Evolutionary conservation across 73 alveolate genomes (phyloP).

Genomic region (Paramecium caudatum): DNA sequence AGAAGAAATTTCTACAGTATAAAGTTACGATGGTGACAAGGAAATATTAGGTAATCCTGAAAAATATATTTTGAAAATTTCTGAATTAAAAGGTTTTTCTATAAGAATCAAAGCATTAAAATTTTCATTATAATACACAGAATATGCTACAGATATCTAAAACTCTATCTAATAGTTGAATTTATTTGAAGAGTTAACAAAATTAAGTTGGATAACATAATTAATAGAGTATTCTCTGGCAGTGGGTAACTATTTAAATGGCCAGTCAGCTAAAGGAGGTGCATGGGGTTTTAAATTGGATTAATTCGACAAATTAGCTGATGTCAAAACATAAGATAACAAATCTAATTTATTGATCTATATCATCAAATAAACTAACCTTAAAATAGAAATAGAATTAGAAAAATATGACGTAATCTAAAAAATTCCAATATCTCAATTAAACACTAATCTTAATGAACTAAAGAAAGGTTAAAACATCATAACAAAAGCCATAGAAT

Average conservation of each 20-base stretch:
- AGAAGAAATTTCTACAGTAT: constrained; percentile 74
- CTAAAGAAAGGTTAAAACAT: constrained; percentile 45
- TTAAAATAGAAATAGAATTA: constrained; percentile 74
- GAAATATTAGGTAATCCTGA: constrained; percentile 83
- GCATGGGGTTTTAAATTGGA: constrained; percentile 88
- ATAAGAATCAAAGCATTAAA: constrained; percentile 83
- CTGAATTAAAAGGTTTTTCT: constrained; percentile 78
- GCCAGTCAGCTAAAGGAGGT: constrained; percentile 90
- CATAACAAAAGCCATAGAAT: constrained; percentile 73
- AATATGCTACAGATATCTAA: constrained; percentile 78
- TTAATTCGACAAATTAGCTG: constrained; percentile 82
- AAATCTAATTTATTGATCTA: constrained; percentile 83
- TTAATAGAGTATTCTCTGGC: constrained; percentile 84
- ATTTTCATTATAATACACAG: constrained; percentile 79
- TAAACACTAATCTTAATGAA: constrained; percentile 73
- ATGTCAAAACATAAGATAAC: constrained; percentile 84
- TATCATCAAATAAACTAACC: constrained; percentile 73
- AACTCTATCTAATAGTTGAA: constrained; percentile 77
- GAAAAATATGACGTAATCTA: constrained; percentile 73
- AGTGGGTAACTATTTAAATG: constrained; percentile 89
- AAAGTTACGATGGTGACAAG: constrained; percentile 81
- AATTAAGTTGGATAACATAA: constrained; percentile 75
- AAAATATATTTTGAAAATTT: constrained; percentile 78
- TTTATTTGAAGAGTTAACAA: constrained; percentile 72
- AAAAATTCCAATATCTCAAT: constrained; percentile 69